Conservation (phyloP, 805 yeast species). For the Yamadazyma ubonensis region DNA sequence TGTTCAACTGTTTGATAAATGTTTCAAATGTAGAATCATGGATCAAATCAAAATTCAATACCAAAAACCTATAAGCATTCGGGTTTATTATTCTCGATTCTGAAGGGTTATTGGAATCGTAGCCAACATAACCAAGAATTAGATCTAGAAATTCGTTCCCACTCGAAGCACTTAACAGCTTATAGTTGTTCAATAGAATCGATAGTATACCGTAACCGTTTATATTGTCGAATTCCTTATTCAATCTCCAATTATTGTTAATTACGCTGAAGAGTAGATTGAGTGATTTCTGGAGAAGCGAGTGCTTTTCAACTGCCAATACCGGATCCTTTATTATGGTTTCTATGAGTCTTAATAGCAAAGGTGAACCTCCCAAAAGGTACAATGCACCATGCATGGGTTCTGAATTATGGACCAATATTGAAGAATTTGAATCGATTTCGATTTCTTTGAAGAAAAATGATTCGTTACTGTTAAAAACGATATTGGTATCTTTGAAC, state of each 20-base stretch:
- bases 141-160: conserved; percentile 11
- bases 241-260: conserved; percentile 48
- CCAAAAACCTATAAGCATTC: conserved; percentile 49
- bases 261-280: conserved; percentile 44
- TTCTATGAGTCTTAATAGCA: conserved; percentile 49
- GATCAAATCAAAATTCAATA: conserved; percentile 61
- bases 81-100: conserved; percentile 59
- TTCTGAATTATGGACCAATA: conserved; percentile 23
- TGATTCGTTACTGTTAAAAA: conserved; percentile 21
- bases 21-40: conserved; percentile 57
- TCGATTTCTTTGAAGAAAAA: conserved; percentile 13
- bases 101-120: conserved; percentile 46
- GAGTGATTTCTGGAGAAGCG: conserved; percentile 30
- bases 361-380: conserved; percentile 52
- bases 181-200: conserved; percentile 51
- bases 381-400: conserved; percentile 36
- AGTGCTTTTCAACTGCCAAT: not conserved
- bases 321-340: conserved; percentile 22
- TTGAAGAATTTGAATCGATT: conserved; percentile 5
- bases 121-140: conserved; percentile 56
- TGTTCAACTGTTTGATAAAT: conserved; percentile 57
- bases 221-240: conserved; percentile 56
- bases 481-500: conserved; percentile 19
- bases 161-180: conserved; percentile 11
- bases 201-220: conserved; percentile 62